Evolutionary conservation across 2,329 filamentous ascomycete species (phyloP), one percentile per base, ranked within the genome.

Genomic region (Fusarium heterosporum): DNA sequence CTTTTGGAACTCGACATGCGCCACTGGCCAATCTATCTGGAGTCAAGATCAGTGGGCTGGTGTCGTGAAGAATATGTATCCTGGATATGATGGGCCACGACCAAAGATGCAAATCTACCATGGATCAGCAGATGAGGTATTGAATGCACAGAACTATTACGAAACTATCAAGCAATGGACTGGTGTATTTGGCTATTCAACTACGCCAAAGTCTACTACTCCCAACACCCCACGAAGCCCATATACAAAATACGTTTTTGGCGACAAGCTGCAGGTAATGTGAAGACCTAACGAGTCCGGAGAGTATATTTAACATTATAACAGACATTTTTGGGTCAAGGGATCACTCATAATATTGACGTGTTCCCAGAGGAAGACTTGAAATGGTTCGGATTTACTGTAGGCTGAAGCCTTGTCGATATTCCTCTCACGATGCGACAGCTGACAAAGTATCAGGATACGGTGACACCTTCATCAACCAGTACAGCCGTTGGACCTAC

Each of bases 31-130:
- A 66, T 76, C 79, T 55, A 79, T 78, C 28, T 75, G 78, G 51
- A 80, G 79, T 1, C 78, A 78, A 12, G 54, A 72, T 36, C 72
- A 77, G 45, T 84, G 82, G 82, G 78, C 78, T 16, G 75, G 80
- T 51, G 71, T 77, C 26, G 79, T 79, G 1, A 68, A 73, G 49
- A 74, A 77, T 14, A 86, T 85, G 79, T 85, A 85, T 70, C 83
- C 84, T 0, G 80, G 80, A 32, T 88, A 76, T 55, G 60, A 57
- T 11, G 85, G 85, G 0, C 65, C 80, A 2, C 77, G 85, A 4
- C 86, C 86, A 0, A 82, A 79, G 57, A 85, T 89, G 82, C 85
- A 87, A 73, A 81, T 88, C 64, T 88, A 84, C 78, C 86, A 89
- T 68, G 86, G 86, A 38, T 82, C 80, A 25, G 75, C 71, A 5